Percentiles rank a stretch among this genome's conserved stretches.
Conservation (phyloP, 2,329 filamentous ascomycete species). For the Penicillium sp. region DNA sequence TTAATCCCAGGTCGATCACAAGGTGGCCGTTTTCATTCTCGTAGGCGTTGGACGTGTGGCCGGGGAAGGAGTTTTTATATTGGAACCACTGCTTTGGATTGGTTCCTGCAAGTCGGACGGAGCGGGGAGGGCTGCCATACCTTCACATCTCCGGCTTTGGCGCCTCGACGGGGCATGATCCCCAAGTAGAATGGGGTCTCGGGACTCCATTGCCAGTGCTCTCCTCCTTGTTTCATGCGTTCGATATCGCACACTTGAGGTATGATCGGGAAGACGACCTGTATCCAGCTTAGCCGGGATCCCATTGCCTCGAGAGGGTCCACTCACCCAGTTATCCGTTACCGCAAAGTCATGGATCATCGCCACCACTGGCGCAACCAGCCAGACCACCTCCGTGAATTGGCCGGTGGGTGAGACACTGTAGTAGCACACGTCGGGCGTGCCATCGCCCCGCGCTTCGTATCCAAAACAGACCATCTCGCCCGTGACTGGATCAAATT, state of each 20-base stretch:
- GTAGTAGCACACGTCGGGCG: conserved; percentile 45
- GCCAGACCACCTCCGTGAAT: conserved; percentile 38
- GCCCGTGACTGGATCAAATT: conserved; percentile 56
- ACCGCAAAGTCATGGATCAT: conserved; percentile 52
- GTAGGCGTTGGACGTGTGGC: conserved; percentile 45
- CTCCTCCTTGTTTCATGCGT: conserved; percentile 42
- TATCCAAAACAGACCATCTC: conserved; percentile 60
- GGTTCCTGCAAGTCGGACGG: too few relatives aligned
- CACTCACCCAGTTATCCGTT: conserved; percentile 42
- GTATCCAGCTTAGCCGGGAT: too few relatives aligned
- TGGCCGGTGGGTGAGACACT: conserved; percentile 33
- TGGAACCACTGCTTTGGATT: conserved; percentile 45
- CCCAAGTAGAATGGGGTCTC: conserved; percentile 35
- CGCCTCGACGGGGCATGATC: conserved; percentile 28
- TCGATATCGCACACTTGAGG: conserved; percentile 42
- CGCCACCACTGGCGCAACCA: conserved; percentile 39
- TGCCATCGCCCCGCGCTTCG: conserved; percentile 47
- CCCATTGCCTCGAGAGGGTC: too few relatives aligned
- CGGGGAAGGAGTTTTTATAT: conserved; percentile 39
- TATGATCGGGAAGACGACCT: conserved; percentile 45
- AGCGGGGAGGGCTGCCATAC: too few relatives aligned
- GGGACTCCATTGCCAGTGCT: conserved; percentile 48
- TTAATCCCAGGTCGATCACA: conserved; percentile 41
- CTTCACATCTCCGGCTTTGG: conserved; percentile 38
- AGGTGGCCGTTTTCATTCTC: conserved; percentile 35